phyloP scores from a whole-genome alignment of 768 basidiomycete species.

The Phylloporus scabripes region DNA sequence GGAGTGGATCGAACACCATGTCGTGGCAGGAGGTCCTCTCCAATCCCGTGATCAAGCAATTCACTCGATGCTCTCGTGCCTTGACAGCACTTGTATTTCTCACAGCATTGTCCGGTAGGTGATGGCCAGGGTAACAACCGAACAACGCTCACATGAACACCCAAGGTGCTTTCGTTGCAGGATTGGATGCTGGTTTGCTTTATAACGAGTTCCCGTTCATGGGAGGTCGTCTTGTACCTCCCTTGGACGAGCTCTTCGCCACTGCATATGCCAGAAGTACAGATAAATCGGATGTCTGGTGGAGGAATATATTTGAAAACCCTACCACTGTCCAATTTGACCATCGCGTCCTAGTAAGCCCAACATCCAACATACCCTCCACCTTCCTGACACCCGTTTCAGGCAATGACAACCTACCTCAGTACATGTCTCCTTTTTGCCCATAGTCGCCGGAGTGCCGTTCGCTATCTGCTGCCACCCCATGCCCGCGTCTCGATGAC shows the following conservation, averaged over 20 bases:
- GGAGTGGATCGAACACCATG: constrained; percentile 49
- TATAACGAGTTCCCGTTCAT: constrained; percentile 98
- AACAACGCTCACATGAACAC: constrained; percentile 2
- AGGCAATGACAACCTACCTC: constrained; percentile 85
- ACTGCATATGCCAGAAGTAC: constrained; percentile 61
- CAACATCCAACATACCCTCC: neutral
- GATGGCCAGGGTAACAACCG: neutral
- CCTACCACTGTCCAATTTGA: constrained; percentile 97
- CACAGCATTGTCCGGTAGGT: constrained; percentile 85
- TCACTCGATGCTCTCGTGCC: constrained; percentile 53
- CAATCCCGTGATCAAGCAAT: constrained; percentile 52
- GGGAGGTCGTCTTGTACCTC: constrained; percentile 84
- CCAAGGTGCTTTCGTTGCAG: constrained; percentile 95
- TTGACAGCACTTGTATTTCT: constrained; percentile 79
- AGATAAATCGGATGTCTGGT: constrained; percentile 79
- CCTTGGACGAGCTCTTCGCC: constrained; percentile 76
- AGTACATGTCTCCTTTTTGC: constrained; percentile 60
- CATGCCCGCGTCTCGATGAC: constrained; percentile 46
- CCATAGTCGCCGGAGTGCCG: constrained; percentile 46
- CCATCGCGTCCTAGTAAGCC: constrained; percentile 80
- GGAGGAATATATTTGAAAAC: constrained; percentile 96
- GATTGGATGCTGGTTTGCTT: constrained; percentile 91
- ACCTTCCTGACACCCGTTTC: constrained; percentile 2
- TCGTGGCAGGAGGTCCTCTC: constrained; percentile 44
- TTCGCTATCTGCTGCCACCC: constrained; percentile 53